A percentile compares a stretch with the other conserved stretches of the same genome.
Evolutionary conservation across 805 yeast species (phyloP).

Genomic region (Kregervanrija delftensis): DNA sequence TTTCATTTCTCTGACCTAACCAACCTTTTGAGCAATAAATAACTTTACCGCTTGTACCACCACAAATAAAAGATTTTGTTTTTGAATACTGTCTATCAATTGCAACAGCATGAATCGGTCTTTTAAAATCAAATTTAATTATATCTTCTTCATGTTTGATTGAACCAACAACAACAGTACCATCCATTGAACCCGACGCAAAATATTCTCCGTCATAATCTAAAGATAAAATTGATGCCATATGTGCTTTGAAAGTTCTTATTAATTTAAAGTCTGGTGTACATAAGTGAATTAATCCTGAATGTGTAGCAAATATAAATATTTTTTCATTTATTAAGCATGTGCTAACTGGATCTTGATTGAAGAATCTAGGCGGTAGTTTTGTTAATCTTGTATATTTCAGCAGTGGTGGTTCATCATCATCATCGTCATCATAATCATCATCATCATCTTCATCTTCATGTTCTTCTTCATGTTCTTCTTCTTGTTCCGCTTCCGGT

Average conservation of each 20-base stretch:
- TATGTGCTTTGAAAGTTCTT: constrained; percentile 75
- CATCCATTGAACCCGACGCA: constrained; percentile 91
- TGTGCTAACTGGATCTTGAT: constrained; percentile 71
- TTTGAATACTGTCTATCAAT: constrained; percentile 62
- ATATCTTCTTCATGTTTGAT: constrained; percentile 47
- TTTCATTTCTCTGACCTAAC: constrained; percentile 78
- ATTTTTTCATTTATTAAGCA: constrained; percentile 52
- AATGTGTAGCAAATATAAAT: constrained; percentile 81
- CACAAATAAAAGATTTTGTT: constrained; percentile 66
- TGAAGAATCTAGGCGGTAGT: constrained; percentile 66
- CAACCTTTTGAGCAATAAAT: constrained; percentile 71
- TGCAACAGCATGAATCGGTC: constrained; percentile 86
- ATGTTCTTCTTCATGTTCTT: constrained; percentile 17
- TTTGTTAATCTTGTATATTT: constrained; percentile 65
- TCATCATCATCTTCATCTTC: constrained; percentile 25
- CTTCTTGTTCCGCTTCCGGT: constrained; percentile 23
- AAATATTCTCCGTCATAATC: constrained; percentile 67
- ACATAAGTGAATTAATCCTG: constrained; percentile 72
- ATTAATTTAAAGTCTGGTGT: constrained; percentile 51
- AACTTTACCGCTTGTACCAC: constrained; percentile 86
- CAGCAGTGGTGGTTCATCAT: constrained; percentile 61
- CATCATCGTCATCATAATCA: constrained; percentile 37
- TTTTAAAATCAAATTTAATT: constrained; percentile 69
- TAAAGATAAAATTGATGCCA: constrained; percentile 73
- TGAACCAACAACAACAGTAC: constrained; percentile 80